Evolutionary conservation across 495 filamentous ascomycete genomes (phyloP), one percentile per base, ranked within the genome.

Genomic region (Eremomyces bilateralis): DNA sequence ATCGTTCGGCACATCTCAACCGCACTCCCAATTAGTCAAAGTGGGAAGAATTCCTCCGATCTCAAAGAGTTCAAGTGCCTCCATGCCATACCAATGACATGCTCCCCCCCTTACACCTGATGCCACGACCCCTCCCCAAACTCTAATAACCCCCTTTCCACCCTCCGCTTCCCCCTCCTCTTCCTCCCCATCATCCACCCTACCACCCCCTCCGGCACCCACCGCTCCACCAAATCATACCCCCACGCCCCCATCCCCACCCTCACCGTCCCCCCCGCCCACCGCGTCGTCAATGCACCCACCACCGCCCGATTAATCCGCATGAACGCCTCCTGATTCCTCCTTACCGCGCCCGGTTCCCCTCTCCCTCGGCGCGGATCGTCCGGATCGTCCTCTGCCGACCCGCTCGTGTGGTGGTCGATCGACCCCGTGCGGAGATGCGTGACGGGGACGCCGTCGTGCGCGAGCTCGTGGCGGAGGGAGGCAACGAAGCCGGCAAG

Each of bases 371-470:
- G 53, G 56, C 35, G 54, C 60, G 29, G 45, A 50, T 35, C 4
- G 21, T 50, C 37, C 46, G 51, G 45, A 60, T 61, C 32, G 52
- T 57, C 22, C 56, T 63, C 6, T 39, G 29, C 24, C 43, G 47
- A 18, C 53, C 44, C 42, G 21, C 54, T 40, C 13, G 24, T 34
- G 13, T 62, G 61, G 25, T 65, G 54, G 39, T 94, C 85, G 46
- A 97, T 80, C 30, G 75, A 81, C 34, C 88, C 88, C 2, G 94
- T 69, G 47, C 78, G 78, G 36, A 97, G 54, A 37, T 91, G 79
- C 2, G 74, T 76, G 2, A 95, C 75, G 25, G 73, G 64, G 32
- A 92, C 71, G 31, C 62, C 68, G n/a, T 73, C 56, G 1, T 70
- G 66, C 0, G 54, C 53, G n/a, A 91, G 59, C 56, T 95, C 88